Percentiles rank a stretch among this genome's conserved stretches.
These are phyloP conservation scores for Ophiocordyceps camponoti-floridani DNA, from an alignment of 2,329 filamentous ascomycete genomes.

Conservation along the genomic window DNA sequence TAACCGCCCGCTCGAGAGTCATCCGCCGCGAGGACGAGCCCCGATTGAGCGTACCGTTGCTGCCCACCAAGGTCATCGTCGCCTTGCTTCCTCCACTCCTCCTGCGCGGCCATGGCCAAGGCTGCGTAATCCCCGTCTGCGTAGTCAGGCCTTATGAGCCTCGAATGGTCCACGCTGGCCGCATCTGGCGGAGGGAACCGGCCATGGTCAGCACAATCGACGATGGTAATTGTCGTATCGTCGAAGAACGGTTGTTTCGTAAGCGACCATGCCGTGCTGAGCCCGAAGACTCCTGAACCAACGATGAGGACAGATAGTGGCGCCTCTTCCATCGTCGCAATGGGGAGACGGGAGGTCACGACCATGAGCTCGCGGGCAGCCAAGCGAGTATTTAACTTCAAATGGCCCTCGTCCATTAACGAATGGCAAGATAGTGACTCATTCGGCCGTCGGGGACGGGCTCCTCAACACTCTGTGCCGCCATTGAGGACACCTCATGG, in stretches of 20 bases:
- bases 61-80: slow-evolving; percentile 38
- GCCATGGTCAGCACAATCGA: slow-evolving; percentile 31
- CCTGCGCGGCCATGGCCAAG: slow-evolving; percentile 54
- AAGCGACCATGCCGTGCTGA: slow-evolving; percentile 47
- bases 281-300: slow-evolving; percentile 49
- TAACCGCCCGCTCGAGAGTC: slow-evolving; percentile 12
- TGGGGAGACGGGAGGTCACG: no score
- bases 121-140: slow-evolving; percentile 58
- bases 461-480: neutral
- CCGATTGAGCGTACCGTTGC: slow-evolving; percentile 52
- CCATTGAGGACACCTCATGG: no score
- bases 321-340: slow-evolving; percentile 10
- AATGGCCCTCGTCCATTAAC: no score
- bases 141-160: slow-evolving; percentile 60
- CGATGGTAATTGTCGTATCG: slow-evolving; percentile 34
- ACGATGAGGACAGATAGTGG: slow-evolving; percentile 45
- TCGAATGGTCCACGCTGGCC: slow-evolving; percentile 43
- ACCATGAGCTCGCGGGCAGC: no score
- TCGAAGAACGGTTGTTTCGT: slow-evolving; percentile 39
- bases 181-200: slow-evolving; percentile 43
- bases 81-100: slow-evolving; percentile 45
- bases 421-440: no score
- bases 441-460: neutral
- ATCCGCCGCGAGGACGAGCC: slow-evolving; percentile 46
- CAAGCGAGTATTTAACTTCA: no score